Evolutionary conservation across 805 yeast species (phyloP), one percentile per base, ranked within the genome.

Genomic region (Candida manassasensis): DNA sequence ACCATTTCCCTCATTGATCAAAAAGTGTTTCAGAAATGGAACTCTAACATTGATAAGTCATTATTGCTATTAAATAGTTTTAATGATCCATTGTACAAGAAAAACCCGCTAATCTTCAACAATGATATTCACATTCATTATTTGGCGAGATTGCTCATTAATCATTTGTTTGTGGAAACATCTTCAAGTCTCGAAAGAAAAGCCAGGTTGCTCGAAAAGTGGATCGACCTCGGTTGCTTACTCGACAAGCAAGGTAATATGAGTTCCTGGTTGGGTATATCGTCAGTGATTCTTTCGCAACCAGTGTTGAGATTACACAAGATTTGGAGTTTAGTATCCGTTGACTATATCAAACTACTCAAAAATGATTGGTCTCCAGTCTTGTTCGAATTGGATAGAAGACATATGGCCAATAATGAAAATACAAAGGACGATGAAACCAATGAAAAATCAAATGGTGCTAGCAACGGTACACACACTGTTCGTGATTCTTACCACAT

Each of bases 231-330:
- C 29, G 97, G 96, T 3, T 77, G 82, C 43, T 63, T 68, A 18
- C 74, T 90, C 42, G 93, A 86, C 49, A 75, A 75, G 40, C 63
- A 75, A 19, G 97, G 97, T 33, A 95, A 90, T 53, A 86, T 87
- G 89, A 89, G 88, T 0, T 81, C 93, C 19, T 90, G 97, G 97
- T 63, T 87, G 16, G 95, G 96, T 0, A 78, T 90, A 45, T 86
- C 96, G 1, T 79, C 93, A 0, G 71, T 83, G 2, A 70, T 89
- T 2, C 81, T 95, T 49, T 84, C 95, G 0, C 76, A 82, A 36
- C 95, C 96, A 0, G 69, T 90, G 2, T 62, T 90, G 38, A 72
- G 97, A 44, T 64, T 90, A 30, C 63, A 73, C 18, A 71, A 74
- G 36, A 72, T 89, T 1, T 90, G 97, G 97, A 63, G 79, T 6